Percentiles rank a stretch among this genome's conserved stretches.
Conservation (phyloP, 345 rosid species). For the Luvunga scandens region DNA sequence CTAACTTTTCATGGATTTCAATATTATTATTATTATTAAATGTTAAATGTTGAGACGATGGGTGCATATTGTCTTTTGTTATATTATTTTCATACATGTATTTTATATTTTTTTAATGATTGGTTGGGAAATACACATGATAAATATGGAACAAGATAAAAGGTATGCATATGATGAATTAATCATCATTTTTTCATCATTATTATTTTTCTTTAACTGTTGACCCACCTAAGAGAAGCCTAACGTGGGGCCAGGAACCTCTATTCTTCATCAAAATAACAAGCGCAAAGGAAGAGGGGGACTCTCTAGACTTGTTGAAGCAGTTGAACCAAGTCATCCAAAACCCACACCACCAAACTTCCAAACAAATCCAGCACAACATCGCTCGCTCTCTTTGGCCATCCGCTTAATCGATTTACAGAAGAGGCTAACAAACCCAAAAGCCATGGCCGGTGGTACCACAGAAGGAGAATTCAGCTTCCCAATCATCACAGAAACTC, state of each 20-base stretch:
- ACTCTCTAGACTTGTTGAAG: slow-evolving; percentile 33
- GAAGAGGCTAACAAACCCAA: neutral
- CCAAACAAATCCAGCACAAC: slow-evolving; percentile 19
- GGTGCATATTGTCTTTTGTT: too few relatives aligned
- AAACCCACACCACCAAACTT: slow-evolving; percentile 34
- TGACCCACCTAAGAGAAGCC: slow-evolving; percentile 10
- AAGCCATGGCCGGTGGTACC: slow-evolving; percentile 18
- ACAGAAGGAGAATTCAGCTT: slow-evolving; percentile 62
- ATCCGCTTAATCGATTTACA: neutral
- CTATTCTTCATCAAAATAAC: slow-evolving; percentile 8
- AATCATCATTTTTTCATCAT: neutral
- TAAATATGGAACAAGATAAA: too few relatives aligned
- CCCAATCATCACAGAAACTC: slow-evolving; percentile 38
- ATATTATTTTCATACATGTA: too few relatives aligned
- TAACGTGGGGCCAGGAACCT: slow-evolving; percentile 12
- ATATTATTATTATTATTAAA: too few relatives aligned
- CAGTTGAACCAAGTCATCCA: slow-evolving; percentile 51
- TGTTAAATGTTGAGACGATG: too few relatives aligned
- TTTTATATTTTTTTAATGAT: too few relatives aligned
- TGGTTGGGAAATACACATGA: too few relatives aligned
- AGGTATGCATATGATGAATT: too few relatives aligned
- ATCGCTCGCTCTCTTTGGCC: neutral
- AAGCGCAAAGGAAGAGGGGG: neutral
- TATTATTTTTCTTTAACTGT: neutral
- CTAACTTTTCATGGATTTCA: too few relatives aligned